Evolutionary conservation across 73 alveolate genomes (phyloP), one percentile per base, ranked within the genome.

Genomic region (Stentor roeselii): DNA sequence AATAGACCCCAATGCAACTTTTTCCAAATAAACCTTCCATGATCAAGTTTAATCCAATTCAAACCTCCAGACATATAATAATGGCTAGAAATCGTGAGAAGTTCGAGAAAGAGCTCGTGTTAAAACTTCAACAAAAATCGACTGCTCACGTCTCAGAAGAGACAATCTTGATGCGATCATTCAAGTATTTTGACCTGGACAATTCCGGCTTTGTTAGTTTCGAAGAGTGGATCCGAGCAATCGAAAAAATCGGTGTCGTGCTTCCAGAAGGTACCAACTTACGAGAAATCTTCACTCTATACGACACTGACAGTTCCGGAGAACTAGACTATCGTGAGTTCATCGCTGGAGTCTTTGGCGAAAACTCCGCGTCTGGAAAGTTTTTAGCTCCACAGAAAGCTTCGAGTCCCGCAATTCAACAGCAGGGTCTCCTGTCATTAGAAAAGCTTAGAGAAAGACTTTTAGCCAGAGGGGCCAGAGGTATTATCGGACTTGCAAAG

Each of bases 161-260:
- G 87, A 86, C 86, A 78, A 95, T 91, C 78, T 91, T 95, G 50
- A 50, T 93, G 88, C 91, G 88, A 84, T 84, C 98, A 31, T 95
- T 95, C 91, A 95, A 95, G 92, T 95, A 95, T 91, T 95, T 93
- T 86, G 99, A 95, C 82, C 90, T 95, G 75, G 90, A 94, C 80
- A 90, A 90, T 78, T 86, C 87, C 75, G 98, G 97, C 37, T 75
- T 89, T 42, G 89, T 89, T 75, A 94, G 88, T 84, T 85, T 88
- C 3, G 91, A 90, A 27, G 96, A 89, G 76, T 94, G 91, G 84
- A 83, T 89, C 84, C 91, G 92, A 78, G 95, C 97, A 34, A 90
- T 94, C 67, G 95, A 88, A 83, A 94, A 94, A 91, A 94, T 94
- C 77, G 98, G 98, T 76, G 89, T 58, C 14, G 74, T 58, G 14